Conservation (phyloP, 2,329 filamentous ascomycete species). For the Penicillium sp. region DNA sequence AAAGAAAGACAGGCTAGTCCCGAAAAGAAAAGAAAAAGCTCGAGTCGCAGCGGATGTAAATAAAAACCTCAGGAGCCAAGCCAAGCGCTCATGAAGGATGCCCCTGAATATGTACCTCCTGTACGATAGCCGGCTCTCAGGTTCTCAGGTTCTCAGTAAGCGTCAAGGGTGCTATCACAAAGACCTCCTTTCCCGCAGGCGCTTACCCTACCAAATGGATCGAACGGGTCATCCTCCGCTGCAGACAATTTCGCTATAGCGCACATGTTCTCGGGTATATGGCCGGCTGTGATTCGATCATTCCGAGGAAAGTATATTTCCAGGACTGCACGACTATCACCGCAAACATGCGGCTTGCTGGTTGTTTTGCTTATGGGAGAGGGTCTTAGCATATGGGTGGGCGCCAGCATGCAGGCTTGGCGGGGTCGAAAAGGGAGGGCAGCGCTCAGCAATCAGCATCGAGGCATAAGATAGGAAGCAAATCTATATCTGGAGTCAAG, state of each 20-base stretch:
- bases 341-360: slow-evolving; percentile 8
- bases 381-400: slow-evolving; percentile 10
- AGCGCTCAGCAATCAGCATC: not conserved
- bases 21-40: slow-evolving; percentile 14
- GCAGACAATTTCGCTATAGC: not conserved
- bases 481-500: slow-evolving; percentile 17
- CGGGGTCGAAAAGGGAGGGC: slow-evolving; percentile 6
- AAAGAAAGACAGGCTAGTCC: slow-evolving; percentile 16
- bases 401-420: slow-evolving; percentile 27
- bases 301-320: not conserved
- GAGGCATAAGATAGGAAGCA: not conserved
- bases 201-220: slow-evolving; percentile 6
- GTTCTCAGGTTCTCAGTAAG: not conserved
- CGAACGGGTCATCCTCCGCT: not conserved
- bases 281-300: slow-evolving; percentile 6
- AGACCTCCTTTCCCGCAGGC: slow-evolving; percentile 6
- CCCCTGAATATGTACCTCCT: not conserved
- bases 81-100: not conserved
- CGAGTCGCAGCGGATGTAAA: slow-evolving; percentile 6
- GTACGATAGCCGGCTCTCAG: not conserved
- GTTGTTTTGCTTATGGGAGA: slow-evolving; percentile 4
- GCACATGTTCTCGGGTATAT: not conserved
- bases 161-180: slow-evolving; percentile 17
- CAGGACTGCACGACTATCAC: slow-evolving; percentile 6
- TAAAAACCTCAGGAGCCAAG: not conserved